Evolutionary conservation across 2,329 filamentous ascomycete species (phyloP).

Genomic region (Furcasterigmium furcatum): DNA sequence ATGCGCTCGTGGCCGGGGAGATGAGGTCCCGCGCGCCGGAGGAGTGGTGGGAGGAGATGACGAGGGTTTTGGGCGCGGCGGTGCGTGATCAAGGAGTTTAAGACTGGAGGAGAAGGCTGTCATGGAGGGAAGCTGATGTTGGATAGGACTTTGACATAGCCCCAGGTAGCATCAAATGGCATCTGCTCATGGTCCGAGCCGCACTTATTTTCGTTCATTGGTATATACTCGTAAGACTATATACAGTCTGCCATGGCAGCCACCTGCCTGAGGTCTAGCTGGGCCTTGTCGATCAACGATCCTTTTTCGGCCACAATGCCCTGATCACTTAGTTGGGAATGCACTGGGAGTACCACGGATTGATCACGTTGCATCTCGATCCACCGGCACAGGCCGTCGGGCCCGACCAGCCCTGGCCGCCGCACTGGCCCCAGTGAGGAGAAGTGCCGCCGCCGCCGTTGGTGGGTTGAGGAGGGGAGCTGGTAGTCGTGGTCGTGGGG

Average conservation of each 20-base stretch:
- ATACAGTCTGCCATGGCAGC: too few species aligned
- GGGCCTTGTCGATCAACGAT: too few species aligned
- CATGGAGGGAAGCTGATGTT: background rate
- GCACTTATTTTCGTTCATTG: too few species aligned
- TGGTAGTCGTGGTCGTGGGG: background rate
- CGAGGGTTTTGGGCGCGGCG: background rate
- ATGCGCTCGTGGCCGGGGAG: constrained; percentile 1
- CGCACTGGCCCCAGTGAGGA: constrained; percentile 31
- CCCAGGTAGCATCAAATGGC: too few species aligned
- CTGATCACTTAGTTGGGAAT: constrained; percentile 20
- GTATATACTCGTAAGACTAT: too few species aligned
- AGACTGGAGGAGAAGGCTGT: background rate
- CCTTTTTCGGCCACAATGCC: too few species aligned
- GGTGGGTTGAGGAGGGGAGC: background rate
- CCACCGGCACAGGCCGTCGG: constrained; percentile 28
- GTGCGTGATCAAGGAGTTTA: background rate
- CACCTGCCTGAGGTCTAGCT: too few species aligned
- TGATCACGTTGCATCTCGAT: constrained; percentile 30
- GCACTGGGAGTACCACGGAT: constrained; percentile 40
- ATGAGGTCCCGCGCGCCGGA: background rate
- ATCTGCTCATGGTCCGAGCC: too few species aligned
- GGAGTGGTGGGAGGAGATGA: background rate
- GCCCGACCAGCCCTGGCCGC: constrained; percentile 29
- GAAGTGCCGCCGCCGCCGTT: background rate
- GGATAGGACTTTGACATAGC: too few species aligned